These are phyloP conservation scores for Ruellia speciosa DNA, from an alignment of 305 asterid species.

Conservation along the genomic window DNA sequence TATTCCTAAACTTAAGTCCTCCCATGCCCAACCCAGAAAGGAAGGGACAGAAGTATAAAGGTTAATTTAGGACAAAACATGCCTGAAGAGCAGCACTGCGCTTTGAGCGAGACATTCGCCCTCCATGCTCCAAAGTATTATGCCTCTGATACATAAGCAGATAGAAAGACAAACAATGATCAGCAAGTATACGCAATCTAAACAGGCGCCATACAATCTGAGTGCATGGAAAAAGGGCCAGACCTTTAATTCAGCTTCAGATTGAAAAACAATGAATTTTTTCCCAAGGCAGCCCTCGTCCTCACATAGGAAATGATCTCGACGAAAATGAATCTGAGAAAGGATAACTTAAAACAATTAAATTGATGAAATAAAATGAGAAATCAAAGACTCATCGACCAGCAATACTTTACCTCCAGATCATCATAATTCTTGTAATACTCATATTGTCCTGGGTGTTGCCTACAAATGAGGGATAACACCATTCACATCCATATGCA, in stretches of 20 bases:
- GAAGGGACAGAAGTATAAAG: background rate
- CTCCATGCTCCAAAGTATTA: constrained; percentile 83
- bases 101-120: constrained; percentile 90
- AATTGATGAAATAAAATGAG: constrained; percentile 9
- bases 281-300: constrained; percentile 81
- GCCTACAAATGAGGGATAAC: constrained; percentile 43
- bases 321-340: constrained; percentile 74
- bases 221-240: too few species aligned
- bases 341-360: constrained; percentile 17
- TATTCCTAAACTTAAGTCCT: background rate
- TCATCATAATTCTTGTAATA: constrained; percentile 87
- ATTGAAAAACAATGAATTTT: constrained; percentile 71
- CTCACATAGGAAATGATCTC: constrained; percentile 81
- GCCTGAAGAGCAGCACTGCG: constrained; percentile 99
- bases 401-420: constrained; percentile 55
- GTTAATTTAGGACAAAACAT: constrained; percentile 20
- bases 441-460: constrained; percentile 84
- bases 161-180: constrained; percentile 12
- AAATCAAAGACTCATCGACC: constrained; percentile 14
- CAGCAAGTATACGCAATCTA: constrained; percentile 10
- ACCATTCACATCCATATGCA: constrained; percentile 1
- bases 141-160: constrained; percentile 58
- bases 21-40: background rate
- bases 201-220: background rate
- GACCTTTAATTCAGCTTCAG: constrained; percentile 95